These are phyloP conservation scores for Rhodotorula sp. DNA, from an alignment of 1,284 basidiomycete genomes.

Conservation along the genomic window DNA sequence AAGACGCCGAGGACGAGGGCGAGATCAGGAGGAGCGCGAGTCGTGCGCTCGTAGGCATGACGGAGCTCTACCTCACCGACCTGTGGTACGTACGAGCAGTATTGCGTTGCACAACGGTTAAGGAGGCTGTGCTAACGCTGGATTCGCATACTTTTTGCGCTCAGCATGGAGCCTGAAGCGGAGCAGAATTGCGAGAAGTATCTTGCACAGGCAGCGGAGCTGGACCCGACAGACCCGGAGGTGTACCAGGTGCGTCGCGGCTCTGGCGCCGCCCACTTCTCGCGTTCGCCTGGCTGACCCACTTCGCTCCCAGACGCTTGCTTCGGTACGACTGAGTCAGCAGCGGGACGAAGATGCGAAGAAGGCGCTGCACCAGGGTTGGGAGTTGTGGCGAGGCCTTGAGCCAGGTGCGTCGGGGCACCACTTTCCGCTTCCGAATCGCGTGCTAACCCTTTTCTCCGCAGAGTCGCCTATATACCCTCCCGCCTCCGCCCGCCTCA, in stretches of 20 bases:
- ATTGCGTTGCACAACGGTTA: not conserved
- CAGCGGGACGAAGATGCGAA: constrained; percentile 77
- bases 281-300: constrained; percentile 55
- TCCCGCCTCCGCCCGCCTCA: constrained; percentile 69
- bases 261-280: not conserved
- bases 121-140: not conserved
- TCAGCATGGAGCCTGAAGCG: constrained; percentile 75
- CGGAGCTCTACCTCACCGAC: constrained; percentile 96
- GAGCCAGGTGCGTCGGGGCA: constrained; percentile 61
- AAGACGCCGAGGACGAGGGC: constrained; percentile 56
- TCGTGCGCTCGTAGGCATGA: constrained; percentile 83
- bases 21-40: constrained; percentile 74
- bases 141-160: too few relatives aligned
- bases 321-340: constrained; percentile 87
- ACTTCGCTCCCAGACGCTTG: constrained; percentile 61
- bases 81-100: constrained; percentile 66
- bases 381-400: constrained; percentile 71
- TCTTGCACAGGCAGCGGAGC: constrained; percentile 68
- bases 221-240: constrained; percentile 74
- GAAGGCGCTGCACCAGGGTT: constrained; percentile 67
- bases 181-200: constrained; percentile 78
- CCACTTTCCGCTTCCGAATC: not conserved
- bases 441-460: constrained; percentile 8
- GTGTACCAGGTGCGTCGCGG: constrained; percentile 55
- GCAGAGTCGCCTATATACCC: constrained; percentile 72